phyloP scores from a whole-genome alignment of 495 filamentous ascomycete genomes.

The Cercophora newfieldiana region DNA sequence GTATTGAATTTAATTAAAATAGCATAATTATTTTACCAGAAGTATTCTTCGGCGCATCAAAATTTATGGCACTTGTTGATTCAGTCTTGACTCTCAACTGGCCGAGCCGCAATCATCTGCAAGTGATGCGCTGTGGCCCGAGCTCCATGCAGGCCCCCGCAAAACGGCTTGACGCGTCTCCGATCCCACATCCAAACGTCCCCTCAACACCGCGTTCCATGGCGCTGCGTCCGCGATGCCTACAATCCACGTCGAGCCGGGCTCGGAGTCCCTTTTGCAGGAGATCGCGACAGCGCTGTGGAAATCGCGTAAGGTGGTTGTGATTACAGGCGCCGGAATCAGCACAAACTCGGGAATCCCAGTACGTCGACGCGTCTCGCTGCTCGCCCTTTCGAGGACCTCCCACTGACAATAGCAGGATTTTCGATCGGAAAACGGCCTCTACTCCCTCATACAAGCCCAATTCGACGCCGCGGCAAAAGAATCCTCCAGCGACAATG shows the following conservation, averaged over 20 bases:
- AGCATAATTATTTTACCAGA: too few species aligned
- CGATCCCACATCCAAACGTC: not conserved
- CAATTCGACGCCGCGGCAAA: constrained; percentile 56
- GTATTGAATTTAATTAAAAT: too few species aligned
- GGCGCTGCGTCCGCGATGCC: constrained; percentile 42
- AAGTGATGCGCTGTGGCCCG: not conserved
- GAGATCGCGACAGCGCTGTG: constrained; percentile 60
- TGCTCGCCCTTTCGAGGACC: not conserved
- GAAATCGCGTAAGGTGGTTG: constrained; percentile 62
- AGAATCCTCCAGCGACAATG: constrained; percentile 12
- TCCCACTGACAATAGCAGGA: constrained; percentile 52
- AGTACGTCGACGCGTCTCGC: constrained; percentile 42
- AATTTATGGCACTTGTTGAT: not conserved
- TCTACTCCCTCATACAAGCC: constrained; percentile 67
- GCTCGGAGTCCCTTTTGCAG: constrained; percentile 54
- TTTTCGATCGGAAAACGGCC: constrained; percentile 68
- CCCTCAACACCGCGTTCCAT: not conserved
- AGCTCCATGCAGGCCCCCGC: not conserved
- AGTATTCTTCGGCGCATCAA: not conserved
- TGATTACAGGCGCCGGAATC: constrained; percentile 70
- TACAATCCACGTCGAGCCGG: constrained; percentile 52
- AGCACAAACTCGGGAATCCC: constrained; percentile 74
- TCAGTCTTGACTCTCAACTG: too few species aligned
- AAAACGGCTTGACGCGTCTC: not conserved
- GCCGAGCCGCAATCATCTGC: not conserved